These are phyloP conservation scores for Dioszegia aurantiaca DNA, from an alignment of 768 basidiomycete genomes.

Conservation along the genomic window DNA sequence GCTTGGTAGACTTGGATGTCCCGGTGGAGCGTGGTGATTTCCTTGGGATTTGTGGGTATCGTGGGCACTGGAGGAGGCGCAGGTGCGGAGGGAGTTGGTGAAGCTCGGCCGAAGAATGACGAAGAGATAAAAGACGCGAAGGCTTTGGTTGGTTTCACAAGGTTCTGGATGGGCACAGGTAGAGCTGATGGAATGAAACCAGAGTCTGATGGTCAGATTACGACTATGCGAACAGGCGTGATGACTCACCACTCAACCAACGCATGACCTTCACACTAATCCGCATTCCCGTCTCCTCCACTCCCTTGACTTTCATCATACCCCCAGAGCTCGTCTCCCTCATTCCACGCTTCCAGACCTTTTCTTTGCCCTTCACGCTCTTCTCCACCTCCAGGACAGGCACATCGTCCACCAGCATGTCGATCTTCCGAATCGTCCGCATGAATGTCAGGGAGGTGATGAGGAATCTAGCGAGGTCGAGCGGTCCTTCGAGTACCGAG, in stretches of 20 bases:
- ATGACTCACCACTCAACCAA: slow-evolving; percentile 42
- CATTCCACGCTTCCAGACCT: slow-evolving; percentile 53
- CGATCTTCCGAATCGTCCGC: slow-evolving; percentile 69
- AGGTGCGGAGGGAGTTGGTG: slow-evolving; percentile 26
- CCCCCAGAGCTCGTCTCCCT: slow-evolving; percentile 60
- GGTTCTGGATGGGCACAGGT: slow-evolving; percentile 36
- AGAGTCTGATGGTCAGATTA: slow-evolving; percentile 27
- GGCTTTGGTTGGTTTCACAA: slow-evolving; percentile 33
- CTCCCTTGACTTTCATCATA: slow-evolving; percentile 66
- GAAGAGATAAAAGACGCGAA: slow-evolving; percentile 46
- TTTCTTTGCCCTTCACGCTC: slow-evolving; percentile 35
- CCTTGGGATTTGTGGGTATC: slow-evolving; percentile 46
- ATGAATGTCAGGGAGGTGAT: slow-evolving; percentile 92
- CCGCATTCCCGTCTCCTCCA: slow-evolving; percentile 64
- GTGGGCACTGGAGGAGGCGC: slow-evolving; percentile 36
- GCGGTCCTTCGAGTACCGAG: slow-evolving; percentile 66
- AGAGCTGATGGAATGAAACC: slow-evolving; percentile 47
- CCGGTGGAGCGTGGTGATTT: slow-evolving; percentile 37
- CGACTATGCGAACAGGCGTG: neutral
- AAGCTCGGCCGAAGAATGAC: slow-evolving; percentile 39
- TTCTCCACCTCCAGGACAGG: slow-evolving; percentile 47
- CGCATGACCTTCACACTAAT: slow-evolving; percentile 76
- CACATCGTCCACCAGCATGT: slow-evolving; percentile 77
- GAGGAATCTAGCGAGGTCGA: slow-evolving; percentile 86
- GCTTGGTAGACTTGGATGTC: slow-evolving; percentile 50